Conservation (phyloP, 140 eudicot species). For the Senecio squalidus region DNA sequence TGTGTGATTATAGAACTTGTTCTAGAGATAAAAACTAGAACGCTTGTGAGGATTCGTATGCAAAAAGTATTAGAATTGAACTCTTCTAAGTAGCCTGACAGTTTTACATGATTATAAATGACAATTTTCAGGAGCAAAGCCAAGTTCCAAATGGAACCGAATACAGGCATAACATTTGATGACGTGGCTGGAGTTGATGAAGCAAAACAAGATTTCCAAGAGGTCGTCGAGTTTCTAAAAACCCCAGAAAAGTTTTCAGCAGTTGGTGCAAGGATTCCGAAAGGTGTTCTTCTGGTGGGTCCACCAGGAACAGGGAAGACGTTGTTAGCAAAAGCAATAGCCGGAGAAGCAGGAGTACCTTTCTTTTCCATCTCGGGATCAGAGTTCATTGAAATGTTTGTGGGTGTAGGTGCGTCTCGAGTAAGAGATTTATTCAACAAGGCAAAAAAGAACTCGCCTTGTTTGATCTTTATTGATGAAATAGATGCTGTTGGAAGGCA, state of each 20-base stretch:
- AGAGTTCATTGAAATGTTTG: constrained; percentile 80
- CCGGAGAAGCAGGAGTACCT: constrained; percentile 89
- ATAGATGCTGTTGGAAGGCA: constrained; percentile 85
- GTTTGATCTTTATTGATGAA: constrained; percentile 73
- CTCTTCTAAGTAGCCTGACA: too few relatives aligned
- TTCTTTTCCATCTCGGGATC: constrained; percentile 71
- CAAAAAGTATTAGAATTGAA: too few relatives aligned
- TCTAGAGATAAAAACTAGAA: too few relatives aligned
- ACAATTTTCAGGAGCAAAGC: constrained; percentile 62
- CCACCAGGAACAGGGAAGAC: constrained; percentile 94
- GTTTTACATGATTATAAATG: too few relatives aligned
- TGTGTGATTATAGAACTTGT: too few relatives aligned
- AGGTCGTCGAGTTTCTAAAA: constrained; percentile 65
- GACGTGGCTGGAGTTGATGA: constrained; percentile 85
- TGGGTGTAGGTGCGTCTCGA: constrained; percentile 81
- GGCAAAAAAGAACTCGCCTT: constrained; percentile 63
- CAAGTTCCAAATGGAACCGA: constrained; percentile 75
- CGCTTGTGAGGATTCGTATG: too few relatives aligned
- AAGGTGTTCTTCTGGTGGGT: constrained; percentile 72
- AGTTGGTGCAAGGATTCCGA: constrained; percentile 73
- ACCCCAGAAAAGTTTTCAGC: constrained; percentile 68
- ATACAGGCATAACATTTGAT: constrained; percentile 66
- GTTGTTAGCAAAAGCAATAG: constrained; percentile 73
- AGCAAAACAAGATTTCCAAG: constrained; percentile 83
- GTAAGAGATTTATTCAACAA: constrained; percentile 76